These are phyloP conservation scores for Rhodotorula diobovata DNA, from an alignment of 768 basidiomycete species.

Conservation along the genomic window DNA sequence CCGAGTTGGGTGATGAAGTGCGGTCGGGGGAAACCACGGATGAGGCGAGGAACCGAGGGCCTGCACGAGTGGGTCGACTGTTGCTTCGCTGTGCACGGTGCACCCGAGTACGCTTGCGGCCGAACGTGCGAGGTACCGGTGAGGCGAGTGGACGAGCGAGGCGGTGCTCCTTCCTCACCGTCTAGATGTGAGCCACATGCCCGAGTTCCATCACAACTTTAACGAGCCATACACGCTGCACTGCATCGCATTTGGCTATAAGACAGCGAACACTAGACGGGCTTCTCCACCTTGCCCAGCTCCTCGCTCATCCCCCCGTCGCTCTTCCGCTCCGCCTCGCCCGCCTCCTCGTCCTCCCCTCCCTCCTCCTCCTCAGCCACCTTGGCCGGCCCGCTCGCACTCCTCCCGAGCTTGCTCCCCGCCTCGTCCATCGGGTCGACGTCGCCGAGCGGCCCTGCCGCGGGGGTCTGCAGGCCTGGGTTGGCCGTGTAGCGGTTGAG, in stretches of 20 bases:
- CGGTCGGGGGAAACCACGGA: too few relatives aligned
- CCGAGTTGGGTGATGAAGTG: not conserved
- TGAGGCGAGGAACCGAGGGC: not conserved
- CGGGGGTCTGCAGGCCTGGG: slow-evolving; percentile 17
- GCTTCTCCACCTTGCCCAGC: slow-evolving; percentile 5
- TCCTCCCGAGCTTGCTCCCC: not conserved
- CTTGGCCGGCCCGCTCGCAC: not conserved
- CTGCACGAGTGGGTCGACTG: too few relatives aligned
- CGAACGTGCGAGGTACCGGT: too few relatives aligned
- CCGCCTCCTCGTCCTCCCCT: not conserved
- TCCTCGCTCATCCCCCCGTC: not conserved
- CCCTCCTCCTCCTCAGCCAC: not conserved
- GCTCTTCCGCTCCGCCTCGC: not conserved
- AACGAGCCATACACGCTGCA: too few relatives aligned
- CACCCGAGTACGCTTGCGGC: too few relatives aligned
- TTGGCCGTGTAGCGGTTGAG: slow-evolving; percentile 19
- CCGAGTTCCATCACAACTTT: too few relatives aligned
- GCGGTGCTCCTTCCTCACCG: too few relatives aligned
- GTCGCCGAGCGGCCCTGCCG: not conserved
- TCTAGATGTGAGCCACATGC: too few relatives aligned
- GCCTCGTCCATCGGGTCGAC: not conserved
- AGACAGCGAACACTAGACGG: not conserved
- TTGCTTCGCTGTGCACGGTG: too few relatives aligned
- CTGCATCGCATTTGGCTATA: too few relatives aligned
- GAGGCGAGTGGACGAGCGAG: too few relatives aligned